Conservation (phyloP, 257 asterid species). For the Cordia subcordata region DNA sequence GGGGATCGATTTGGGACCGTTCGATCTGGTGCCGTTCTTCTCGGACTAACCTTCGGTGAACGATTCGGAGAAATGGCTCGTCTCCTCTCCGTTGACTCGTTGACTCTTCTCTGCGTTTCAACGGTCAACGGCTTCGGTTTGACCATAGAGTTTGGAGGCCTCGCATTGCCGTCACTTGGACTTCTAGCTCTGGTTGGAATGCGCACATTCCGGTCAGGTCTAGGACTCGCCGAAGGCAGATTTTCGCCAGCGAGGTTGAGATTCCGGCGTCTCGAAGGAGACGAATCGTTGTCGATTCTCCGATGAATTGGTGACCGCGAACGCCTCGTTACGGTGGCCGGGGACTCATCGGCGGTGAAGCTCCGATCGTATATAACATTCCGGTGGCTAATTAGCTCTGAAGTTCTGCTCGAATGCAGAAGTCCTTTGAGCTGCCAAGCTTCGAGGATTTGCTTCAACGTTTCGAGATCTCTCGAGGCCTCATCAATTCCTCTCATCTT, state of each 20-base stretch:
- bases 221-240: slow-evolving; percentile 48
- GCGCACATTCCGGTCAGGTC: slow-evolving; percentile 38
- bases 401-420: slow-evolving; percentile 46
- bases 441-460: slow-evolving; percentile 82
- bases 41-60: slow-evolving; percentile 59
- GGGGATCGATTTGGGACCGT: slow-evolving; percentile 39
- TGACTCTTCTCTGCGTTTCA: slow-evolving; percentile 48
- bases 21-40: slow-evolving; percentile 38
- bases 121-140: slow-evolving; percentile 55
- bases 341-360: slow-evolving; percentile 21
- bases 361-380: slow-evolving; percentile 45
- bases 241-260: slow-evolving; percentile 34
- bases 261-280: slow-evolving; percentile 43
- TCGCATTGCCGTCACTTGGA: slow-evolving; percentile 39
- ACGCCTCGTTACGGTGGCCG: slow-evolving; percentile 49
- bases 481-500: slow-evolving; percentile 70
- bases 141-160: slow-evolving; percentile 45
- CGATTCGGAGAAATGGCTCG: slow-evolving; percentile 43
- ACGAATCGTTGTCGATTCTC: slow-evolving; percentile 23
- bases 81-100: slow-evolving; percentile 44
- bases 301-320: slow-evolving; percentile 38
- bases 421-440: slow-evolving; percentile 95
- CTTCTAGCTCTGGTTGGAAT: slow-evolving; percentile 49
- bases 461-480: slow-evolving; percentile 72
- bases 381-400: slow-evolving; percentile 31